Percentiles rank a stretch among this genome's conserved stretches.
Evolutionary conservation across 2,329 filamentous ascomycete genomes (phyloP).

Genomic region (Paracamarosporium sp.): DNA sequence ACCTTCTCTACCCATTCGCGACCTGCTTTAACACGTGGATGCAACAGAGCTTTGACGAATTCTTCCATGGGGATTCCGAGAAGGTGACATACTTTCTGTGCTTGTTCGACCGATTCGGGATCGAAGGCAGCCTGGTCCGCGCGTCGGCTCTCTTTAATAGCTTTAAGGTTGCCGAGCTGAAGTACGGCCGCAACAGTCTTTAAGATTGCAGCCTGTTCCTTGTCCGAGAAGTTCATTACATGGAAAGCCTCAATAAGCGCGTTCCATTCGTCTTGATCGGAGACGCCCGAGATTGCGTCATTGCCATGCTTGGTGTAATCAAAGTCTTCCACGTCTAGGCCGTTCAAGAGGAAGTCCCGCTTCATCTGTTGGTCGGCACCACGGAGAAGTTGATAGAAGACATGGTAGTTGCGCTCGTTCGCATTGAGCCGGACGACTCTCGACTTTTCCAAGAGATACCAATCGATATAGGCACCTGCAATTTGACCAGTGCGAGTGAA

Average conservation of each 20-base stretch:
- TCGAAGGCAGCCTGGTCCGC: conserved; percentile 88
- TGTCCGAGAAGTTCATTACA: conserved; percentile 89
- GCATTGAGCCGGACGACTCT: conserved; percentile 87
- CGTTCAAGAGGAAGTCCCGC: conserved; percentile 76
- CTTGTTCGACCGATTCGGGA: conserved; percentile 75
- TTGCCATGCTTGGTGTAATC: conserved; percentile 91
- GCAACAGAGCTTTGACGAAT: conserved; percentile 86
- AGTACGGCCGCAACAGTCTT: conserved; percentile 89
- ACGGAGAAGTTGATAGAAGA: conserved; percentile 94
- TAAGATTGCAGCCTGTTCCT: conserved; percentile 83
- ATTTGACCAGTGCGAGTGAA: conserved; percentile 90
- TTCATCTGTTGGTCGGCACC: conserved; percentile 79
- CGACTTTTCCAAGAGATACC: conserved; percentile 98
- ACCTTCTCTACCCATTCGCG: conserved; percentile 99
- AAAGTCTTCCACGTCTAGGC: conserved; percentile 82
- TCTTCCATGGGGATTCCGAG: conserved; percentile 84
- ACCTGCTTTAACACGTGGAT: conserved; percentile 93
- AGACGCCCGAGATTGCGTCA: conserved; percentile 88
- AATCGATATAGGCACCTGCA: conserved; percentile 95
- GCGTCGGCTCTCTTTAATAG: conserved; percentile 87
- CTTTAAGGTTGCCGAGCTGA: conserved; percentile 89
- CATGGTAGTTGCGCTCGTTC: conserved; percentile 93
- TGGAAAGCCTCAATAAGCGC: conserved; percentile 88
- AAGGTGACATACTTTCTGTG: conserved; percentile 80
- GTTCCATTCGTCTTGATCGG: conserved; percentile 90